Conservation (phyloP, 306 rosid species). For the Coriaria nepalensis region DNA sequence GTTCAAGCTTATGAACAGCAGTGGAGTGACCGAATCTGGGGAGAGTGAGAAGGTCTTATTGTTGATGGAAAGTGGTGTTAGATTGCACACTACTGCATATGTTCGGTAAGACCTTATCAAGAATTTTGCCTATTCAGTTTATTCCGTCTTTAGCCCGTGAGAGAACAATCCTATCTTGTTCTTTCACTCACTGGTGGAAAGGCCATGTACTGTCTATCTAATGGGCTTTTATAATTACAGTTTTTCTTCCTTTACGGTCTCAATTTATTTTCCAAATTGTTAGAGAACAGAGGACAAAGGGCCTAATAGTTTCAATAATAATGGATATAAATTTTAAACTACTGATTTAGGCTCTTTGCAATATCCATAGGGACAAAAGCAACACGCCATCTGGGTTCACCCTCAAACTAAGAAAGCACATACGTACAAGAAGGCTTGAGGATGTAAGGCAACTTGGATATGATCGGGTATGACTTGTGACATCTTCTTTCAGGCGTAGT, state of each 20-base stretch:
- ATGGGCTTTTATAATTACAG: too few relatives aligned
- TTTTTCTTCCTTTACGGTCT: too few relatives aligned
- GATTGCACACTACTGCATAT: conserved; percentile 82
- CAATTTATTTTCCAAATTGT: too few relatives aligned
- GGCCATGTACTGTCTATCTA: too few relatives aligned
- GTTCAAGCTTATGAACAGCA: conserved; percentile 86
- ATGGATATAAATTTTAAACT: neutral
- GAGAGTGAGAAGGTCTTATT: conserved; percentile 91
- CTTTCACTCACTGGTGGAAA: too few relatives aligned
- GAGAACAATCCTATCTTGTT: too few relatives aligned
- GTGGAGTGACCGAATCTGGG: conserved; percentile 87
- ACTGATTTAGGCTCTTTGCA: neutral
- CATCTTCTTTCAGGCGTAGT: conserved; percentile 1
- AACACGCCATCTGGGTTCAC: conserved; percentile 97
- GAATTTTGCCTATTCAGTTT: too few relatives aligned
- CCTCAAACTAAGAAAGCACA: conserved; percentile 86
- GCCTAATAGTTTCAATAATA: neutral
- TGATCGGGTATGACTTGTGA: conserved; percentile 86
- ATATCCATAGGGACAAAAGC: conserved; percentile 53
- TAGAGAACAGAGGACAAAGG: neutral
- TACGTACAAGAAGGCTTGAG: conserved; percentile 86
- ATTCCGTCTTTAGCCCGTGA: too few relatives aligned
- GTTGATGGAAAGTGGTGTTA: conserved; percentile 84
- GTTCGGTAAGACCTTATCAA: conserved; percentile 44
- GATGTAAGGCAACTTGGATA: conserved; percentile 98